Base-by-base conservation (phyloP, 208 protist species). In the Crithidia fasciculata region DNA sequence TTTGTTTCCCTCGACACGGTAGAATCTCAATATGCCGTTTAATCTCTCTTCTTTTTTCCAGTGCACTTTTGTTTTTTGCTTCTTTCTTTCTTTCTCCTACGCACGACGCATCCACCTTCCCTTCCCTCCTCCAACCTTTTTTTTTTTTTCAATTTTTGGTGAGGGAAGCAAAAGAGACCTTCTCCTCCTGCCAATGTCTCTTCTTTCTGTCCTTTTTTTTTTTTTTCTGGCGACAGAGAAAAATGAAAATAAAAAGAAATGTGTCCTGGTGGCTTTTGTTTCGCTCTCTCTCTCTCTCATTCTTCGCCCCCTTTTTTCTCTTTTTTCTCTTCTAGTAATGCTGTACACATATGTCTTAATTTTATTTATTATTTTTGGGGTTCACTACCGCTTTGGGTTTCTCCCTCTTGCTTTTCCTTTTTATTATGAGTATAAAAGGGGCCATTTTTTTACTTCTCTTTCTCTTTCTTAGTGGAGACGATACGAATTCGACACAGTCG, bases 21-120 rank as follows among this genome's bases (percentile, higher is more conserved):
- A 1, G 28, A 28, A 28, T 28, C 28, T 28, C 0, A 28, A 28
- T 0, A 6, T 49, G 9, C 45, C 7, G 5, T 36, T 56, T 19
- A 18, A 59, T 40, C 39, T 52, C 70, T 65, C 41, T 78, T 82
- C 45, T 73, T 74, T 57, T 40, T 59, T 61, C 43, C 19, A 19
- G 43, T 37, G 4, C 3, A 43, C 13, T 60, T 39, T 16, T 37
- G 16, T 19, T 45, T 65, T 6, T 19, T 8, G 43, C n/a, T 13
- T 50, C 41, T 28, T 37, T 47, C 28, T 45, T 65, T 12, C 39
- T 13, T 58, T 37, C 9, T 50, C 41, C 16, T 28, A 16, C 49
- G 13, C 28, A 41, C 16, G n/a, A 12, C 37, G 10, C 45, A 49
- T 49, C 56, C 15, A 50, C n/a, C 44, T 41, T n/a, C 67, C 43